These are phyloP conservation scores for Viola pubescens DNA, from an alignment of 441 rosid species.

Conservation along the genomic window DNA sequence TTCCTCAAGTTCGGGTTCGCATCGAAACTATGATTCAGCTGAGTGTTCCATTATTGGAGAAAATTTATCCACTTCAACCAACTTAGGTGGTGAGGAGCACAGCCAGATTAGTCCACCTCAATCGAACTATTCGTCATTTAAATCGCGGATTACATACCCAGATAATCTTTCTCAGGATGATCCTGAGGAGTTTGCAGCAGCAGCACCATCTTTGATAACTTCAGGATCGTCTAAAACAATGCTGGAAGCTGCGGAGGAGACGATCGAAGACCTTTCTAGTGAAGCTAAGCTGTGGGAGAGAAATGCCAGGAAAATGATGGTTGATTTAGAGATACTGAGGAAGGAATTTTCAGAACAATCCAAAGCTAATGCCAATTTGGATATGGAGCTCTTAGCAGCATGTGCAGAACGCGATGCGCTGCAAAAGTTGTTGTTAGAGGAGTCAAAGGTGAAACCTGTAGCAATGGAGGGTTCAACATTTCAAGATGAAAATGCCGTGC, in stretches of 20 bases:
- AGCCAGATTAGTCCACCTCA: constrained; percentile 23
- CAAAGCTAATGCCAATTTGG: constrained; percentile 28
- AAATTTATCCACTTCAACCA: constrained; percentile 12
- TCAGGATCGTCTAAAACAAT: constrained; percentile 35
- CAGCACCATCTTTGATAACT: constrained; percentile 17
- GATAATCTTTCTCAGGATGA: constrained; percentile 23
- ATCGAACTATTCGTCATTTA: constrained; percentile 23
- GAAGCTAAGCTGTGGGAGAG: constrained; percentile 59
- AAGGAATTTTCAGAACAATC: constrained; percentile 43
- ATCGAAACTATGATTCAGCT: constrained; percentile 31
- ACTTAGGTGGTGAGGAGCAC: constrained; percentile 11
- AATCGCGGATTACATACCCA: constrained; percentile 21
- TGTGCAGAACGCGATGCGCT: constrained; percentile 39
- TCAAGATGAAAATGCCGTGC: constrained; percentile 17
- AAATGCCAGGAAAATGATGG: constrained; percentile 38
- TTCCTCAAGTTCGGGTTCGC: constrained; percentile 30
- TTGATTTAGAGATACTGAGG: constrained; percentile 41
- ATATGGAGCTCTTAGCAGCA: constrained; percentile 38
- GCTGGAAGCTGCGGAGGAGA: constrained; percentile 50
- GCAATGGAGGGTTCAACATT: constrained; percentile 22
- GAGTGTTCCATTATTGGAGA: constrained; percentile 24
- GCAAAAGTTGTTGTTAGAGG: constrained; percentile 27
- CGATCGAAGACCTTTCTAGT: constrained; percentile 35
- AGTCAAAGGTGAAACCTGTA: constrained; percentile 21
- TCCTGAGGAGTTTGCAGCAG: constrained; percentile 18